Evolutionary conservation across 176 grass and related monocot species (phyloP).

Genomic region (sorghum (Sorghum bicolor)): DNA sequence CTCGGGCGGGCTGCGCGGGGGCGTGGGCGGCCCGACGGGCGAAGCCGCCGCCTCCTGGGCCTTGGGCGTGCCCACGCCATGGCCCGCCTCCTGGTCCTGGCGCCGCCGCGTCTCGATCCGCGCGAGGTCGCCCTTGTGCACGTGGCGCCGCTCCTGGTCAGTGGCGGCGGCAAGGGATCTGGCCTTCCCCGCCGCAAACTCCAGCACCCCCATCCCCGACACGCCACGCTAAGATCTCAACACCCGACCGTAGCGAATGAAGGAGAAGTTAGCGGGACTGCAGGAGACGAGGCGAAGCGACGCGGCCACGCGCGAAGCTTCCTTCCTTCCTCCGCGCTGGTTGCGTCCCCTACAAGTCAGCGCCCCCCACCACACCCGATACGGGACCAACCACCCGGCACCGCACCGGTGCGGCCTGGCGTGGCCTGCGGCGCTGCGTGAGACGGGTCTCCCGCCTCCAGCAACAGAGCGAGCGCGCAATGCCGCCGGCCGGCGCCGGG

Average conservation of each 20-base stretch:
- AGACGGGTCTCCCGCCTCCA: not conserved
- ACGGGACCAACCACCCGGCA: not conserved
- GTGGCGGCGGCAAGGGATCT: constrained; percentile 46
- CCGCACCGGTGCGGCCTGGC: not conserved
- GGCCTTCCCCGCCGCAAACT: constrained; percentile 51
- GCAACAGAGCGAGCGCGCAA: not conserved
- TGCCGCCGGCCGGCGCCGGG: not conserved
- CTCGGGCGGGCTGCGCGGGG: constrained; percentile 25
- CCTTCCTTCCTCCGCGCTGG: not conserved
- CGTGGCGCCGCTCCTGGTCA: constrained; percentile 18
- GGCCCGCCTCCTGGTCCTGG: not conserved
- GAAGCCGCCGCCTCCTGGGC: constrained; percentile 34
- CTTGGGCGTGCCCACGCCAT: constrained; percentile 24
- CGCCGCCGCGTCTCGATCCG: constrained; percentile 42
- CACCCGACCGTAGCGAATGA: not conserved
- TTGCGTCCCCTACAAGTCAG: constrained; percentile 24
- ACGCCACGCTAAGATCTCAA: not conserved
- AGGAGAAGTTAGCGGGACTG: too few species aligned
- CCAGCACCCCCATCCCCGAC: constrained; percentile 53
- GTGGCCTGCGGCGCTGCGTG: not conserved
- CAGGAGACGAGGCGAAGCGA: constrained; percentile 3
- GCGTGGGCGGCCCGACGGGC: constrained; percentile 39
- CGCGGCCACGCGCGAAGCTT: constrained; percentile 33
- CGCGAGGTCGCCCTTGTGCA: constrained; percentile 18
- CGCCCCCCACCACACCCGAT: not conserved